Conservation (phyloP, 768 basidiomycete species). For the Tylopilus rubrobrunneus region DNA sequence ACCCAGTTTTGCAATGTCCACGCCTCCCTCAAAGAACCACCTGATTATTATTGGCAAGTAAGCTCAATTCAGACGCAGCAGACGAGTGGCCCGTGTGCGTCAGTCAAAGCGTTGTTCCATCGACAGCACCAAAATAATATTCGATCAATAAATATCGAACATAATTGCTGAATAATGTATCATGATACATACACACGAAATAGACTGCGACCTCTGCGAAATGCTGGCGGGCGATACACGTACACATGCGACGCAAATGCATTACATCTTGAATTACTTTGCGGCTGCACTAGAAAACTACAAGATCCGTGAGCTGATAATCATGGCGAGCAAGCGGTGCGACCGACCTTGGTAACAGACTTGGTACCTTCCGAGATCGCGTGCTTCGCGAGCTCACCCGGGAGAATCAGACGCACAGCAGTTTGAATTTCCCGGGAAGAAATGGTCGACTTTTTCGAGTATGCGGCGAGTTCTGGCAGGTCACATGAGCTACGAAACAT, state of each 20-base stretch:
- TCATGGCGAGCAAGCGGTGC: neutral
- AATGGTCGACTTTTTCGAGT: constrained; percentile 98
- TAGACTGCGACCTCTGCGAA: constrained; percentile 20
- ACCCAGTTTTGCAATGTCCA: too few species aligned
- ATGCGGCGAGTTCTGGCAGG: constrained; percentile 82
- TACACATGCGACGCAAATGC: constrained; percentile 1
- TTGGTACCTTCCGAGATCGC: constrained; percentile 83
- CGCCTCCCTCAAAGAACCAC: too few species aligned
- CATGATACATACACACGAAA: constrained; percentile 12
- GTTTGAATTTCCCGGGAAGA: constrained; percentile 99
- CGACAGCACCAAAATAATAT: neutral
- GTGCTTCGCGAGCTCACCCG: constrained; percentile 87
- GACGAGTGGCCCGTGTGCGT: too few species aligned
- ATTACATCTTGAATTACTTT: constrained; percentile 43
- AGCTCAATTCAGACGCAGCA: too few species aligned
- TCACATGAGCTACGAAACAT: neutral
- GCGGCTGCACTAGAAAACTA: constrained; percentile 72
- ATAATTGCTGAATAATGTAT: constrained; percentile 18
- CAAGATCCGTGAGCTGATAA: constrained; percentile 11
- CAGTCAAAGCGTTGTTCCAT: too few species aligned
- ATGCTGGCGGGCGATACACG: constrained; percentile 27
- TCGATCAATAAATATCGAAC: neutral
- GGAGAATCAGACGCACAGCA: constrained; percentile 92
- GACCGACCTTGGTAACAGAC: constrained; percentile 78
- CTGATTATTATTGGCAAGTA: too few species aligned